Base-by-base conservation (phyloP, 2,329 filamentous ascomycete genomes). In the Stachybotrys chlorohalonatus region DNA sequence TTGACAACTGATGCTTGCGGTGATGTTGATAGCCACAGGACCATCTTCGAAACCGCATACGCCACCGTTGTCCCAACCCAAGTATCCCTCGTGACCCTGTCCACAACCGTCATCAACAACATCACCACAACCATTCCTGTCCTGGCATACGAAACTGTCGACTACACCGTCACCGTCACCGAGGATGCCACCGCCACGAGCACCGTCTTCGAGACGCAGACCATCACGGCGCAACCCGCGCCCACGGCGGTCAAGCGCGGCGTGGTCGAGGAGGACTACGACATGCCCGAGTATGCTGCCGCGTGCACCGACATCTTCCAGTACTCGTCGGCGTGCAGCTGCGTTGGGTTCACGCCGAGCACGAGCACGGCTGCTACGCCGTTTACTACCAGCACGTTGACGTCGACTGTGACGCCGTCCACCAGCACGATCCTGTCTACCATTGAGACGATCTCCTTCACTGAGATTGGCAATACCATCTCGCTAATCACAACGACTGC, bases 271-370 rank as follows among this genome's bases (percentile, higher is more conserved):
- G 52, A 53, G 15, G 53, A 46, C 30, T 48, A 53, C 17, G 53
- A 47, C 42, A 56, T 63, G 47, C 62, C 62, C 6, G 53, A 52
- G 2, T 64, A 64, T 49, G 62, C 62, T 5, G 58, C 61, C 6
- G 58, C 62, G 13, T 65, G 63, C 55, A 57, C 55, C 39, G 56
- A 56, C 31, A 48, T 55, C 24, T 55, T 54, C n/a, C 52, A 54
- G 42, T 65, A 64, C 52, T 57, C 59, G 30, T 63, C 60, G 30
- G 63, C 63, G 15, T 65, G 63, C 59, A 59, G 56, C 6, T 65
- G 63, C 55, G 49, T 64, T 47, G 63, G 63, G 13, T 57, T 63
- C n/a, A 46, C 50, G 6, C 55, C 56, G 11, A 53, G 17, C 48
- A 63, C 62, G 7, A 59, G 52, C 46, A 63, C 62, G 7, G 58